Conservation (phyloP, 2,329 filamentous ascomycete genomes). For the Thielaviopsis ethacetica region DNA sequence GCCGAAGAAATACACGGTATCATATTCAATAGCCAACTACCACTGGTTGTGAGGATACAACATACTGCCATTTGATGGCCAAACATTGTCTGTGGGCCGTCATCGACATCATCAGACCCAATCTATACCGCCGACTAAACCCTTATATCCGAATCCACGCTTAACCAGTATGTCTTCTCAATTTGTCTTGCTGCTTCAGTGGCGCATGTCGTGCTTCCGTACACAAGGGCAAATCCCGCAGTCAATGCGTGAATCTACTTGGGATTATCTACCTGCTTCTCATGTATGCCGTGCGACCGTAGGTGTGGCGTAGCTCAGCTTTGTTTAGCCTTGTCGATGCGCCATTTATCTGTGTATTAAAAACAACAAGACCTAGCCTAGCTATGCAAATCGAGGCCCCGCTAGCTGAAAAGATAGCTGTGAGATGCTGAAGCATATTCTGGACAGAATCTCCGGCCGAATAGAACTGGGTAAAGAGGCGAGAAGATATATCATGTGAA, state of each 20-base stretch:
- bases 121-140: too few relatives aligned
- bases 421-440: too few relatives aligned
- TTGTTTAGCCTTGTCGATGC: not conserved
- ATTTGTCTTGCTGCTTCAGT: not conserved
- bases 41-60: too few relatives aligned
- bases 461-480: too few relatives aligned
- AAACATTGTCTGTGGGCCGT: too few relatives aligned
- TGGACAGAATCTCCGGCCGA: too few relatives aligned
- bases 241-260: not conserved
- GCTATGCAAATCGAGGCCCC: not conserved
- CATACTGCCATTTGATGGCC: too few relatives aligned
- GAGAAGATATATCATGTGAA: too few relatives aligned
- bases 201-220: not conserved
- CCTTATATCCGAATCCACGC: not conserved
- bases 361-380: not conserved
- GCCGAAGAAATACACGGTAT: too few relatives aligned
- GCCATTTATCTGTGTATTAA: not conserved
- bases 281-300: not conserved
- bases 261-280: not conserved
- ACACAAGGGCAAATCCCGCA: not conserved
- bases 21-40: too few relatives aligned
- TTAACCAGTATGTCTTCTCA: not conserved
- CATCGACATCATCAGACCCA: too few relatives aligned
- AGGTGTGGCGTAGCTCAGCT: not conserved
- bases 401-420: too few relatives aligned